Percentiles rank a stretch among this genome's conserved stretches.
phyloP scores from a whole-genome alignment of 108 stramenopile species.

The Mediolabrus comicus region DNA sequence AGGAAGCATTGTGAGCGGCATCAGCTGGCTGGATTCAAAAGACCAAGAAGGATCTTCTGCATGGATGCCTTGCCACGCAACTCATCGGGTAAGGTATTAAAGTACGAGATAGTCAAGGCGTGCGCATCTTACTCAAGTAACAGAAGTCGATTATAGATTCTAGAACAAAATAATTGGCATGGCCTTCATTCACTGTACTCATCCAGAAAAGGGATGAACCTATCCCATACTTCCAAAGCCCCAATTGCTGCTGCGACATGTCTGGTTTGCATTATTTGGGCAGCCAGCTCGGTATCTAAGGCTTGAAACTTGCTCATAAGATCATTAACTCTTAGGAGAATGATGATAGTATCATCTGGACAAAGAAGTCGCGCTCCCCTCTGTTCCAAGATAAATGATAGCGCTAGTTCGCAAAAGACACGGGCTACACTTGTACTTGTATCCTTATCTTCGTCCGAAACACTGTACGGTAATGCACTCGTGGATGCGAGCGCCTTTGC shows the following conservation, averaged over 20 bases:
- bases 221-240: background rate
- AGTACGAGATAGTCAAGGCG: constrained; percentile 35
- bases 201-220: background rate
- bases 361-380: background rate
- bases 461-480: constrained; percentile 24
- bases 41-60: constrained; percentile 55
- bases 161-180: no score
- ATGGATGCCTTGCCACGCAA: constrained; percentile 65
- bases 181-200: background rate
- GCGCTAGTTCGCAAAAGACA: constrained; percentile 32
- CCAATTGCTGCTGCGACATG: background rate
- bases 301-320: constrained; percentile 5
- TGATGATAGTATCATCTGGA: constrained; percentile 1
- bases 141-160: constrained; percentile 4
- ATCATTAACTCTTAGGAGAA: constrained; percentile 23
- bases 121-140: constrained; percentile 8
- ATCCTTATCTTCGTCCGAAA: background rate
- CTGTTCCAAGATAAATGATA: constrained; percentile 20
- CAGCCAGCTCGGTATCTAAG: background rate
- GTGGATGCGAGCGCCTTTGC: constrained; percentile 26
- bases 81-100: constrained; percentile 76
- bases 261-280: background rate
- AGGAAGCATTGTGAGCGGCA: constrained; percentile 52
- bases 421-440: background rate
- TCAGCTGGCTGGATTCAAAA: constrained; percentile 73